Evolutionary conservation across 441 rosid species (phyloP).

Genomic region (Eutrema salsugineum): DNA sequence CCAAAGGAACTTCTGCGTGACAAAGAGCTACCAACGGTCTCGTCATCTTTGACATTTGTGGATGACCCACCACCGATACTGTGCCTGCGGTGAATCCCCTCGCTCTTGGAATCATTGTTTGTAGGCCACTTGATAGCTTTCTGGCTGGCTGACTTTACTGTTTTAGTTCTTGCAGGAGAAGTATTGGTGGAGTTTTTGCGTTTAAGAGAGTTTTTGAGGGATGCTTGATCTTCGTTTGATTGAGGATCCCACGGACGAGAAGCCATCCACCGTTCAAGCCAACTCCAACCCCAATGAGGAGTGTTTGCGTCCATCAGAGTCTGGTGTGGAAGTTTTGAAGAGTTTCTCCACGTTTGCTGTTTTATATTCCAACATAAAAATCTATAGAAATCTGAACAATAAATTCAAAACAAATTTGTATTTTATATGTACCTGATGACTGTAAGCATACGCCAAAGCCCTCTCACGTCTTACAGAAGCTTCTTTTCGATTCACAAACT

Average conservation of each 20-base stretch:
- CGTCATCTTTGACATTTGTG: slow-evolving; percentile 15
- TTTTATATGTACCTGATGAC: slow-evolving; percentile 65
- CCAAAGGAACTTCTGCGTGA: slow-evolving; percentile 18
- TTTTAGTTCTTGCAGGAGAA: slow-evolving; percentile 24
- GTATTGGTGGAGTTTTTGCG: slow-evolving; percentile 15
- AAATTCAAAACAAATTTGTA: not conserved
- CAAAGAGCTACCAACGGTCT: slow-evolving; percentile 24
- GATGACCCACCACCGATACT: slow-evolving; percentile 25
- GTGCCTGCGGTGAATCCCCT: slow-evolving; percentile 10
- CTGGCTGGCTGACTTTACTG: slow-evolving; percentile 21
- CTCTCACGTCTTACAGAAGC: slow-evolving; percentile 89
- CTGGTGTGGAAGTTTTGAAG: slow-evolving; percentile 32
- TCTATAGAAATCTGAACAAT: not conserved
- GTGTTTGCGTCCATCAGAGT: slow-evolving; percentile 27
- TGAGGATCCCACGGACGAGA: slow-evolving; percentile 36
- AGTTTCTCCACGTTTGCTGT: slow-evolving; percentile 36
- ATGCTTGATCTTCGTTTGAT: slow-evolving; percentile 16
- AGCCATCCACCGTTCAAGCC: slow-evolving; percentile 37
- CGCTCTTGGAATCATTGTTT: slow-evolving; percentile 1
- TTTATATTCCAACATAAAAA: not conserved
- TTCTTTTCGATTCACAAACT: slow-evolving; percentile 48
- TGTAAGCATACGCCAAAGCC: slow-evolving; percentile 91
- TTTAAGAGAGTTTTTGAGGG: not conserved
- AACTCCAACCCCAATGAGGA: slow-evolving; percentile 36
- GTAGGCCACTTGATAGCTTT: slow-evolving; percentile 11